Evolutionary conservation across 345 rosid species (phyloP).

Genomic region (Eucalyptus globulus): DNA sequence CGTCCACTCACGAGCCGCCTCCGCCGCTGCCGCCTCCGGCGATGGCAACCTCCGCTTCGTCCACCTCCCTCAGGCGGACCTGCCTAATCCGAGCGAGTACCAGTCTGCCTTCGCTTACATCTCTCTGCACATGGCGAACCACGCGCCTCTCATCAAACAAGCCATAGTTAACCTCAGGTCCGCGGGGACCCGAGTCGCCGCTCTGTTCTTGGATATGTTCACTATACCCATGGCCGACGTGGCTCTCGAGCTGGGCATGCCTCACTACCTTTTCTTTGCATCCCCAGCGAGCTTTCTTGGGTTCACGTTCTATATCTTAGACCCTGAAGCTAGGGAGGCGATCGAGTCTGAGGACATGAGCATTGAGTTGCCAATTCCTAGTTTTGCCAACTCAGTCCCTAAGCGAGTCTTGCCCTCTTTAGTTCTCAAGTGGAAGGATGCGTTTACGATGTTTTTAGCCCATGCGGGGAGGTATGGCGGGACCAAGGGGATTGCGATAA

Average conservation of each 20-base stretch:
- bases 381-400: slow-evolving; percentile 12
- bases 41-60: neutral
- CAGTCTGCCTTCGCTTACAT: slow-evolving; percentile 4
- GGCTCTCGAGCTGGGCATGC: slow-evolving; percentile 15
- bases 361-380: slow-evolving; percentile 5
- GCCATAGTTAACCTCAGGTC: slow-evolving; percentile 4
- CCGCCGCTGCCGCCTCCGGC: neutral
- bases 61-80: slow-evolving; percentile 6
- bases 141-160: slow-evolving; percentile 5
- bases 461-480: slow-evolving; percentile 7
- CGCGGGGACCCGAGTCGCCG: slow-evolving; percentile 1
- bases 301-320: slow-evolving; percentile 6
- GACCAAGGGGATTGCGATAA: slow-evolving; percentile 10
- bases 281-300: slow-evolving; percentile 24
- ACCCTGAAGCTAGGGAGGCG: neutral
- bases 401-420: slow-evolving; percentile 2
- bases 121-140: slow-evolving; percentile 1
- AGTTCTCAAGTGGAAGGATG: slow-evolving; percentile 8
- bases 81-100: slow-evolving; percentile 6
- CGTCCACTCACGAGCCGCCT: neutral
- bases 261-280: slow-evolving; percentile 18
- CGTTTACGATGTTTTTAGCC: neutral
- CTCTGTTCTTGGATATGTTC: slow-evolving; percentile 25
- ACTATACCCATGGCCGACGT: slow-evolving; percentile 15
- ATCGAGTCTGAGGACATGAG: slow-evolving; percentile 3